phyloP scores from a whole-genome alignment of 495 filamentous ascomycete genomes.

The Penicillium goetzii region DNA sequence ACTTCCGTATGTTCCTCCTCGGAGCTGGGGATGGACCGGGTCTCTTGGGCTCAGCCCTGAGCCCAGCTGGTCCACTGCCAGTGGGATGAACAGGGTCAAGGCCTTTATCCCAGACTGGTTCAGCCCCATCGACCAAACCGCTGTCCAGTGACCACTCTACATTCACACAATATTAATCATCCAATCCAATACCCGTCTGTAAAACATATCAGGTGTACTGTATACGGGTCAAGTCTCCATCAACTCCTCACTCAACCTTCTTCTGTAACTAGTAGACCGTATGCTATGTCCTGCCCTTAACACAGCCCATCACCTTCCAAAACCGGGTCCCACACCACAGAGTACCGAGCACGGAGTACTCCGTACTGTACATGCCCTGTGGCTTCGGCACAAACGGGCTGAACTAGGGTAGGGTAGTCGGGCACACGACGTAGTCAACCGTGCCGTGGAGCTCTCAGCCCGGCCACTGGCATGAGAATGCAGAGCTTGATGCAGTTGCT shows the following conservation, averaged over 20 bases:
- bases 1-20: not conserved
- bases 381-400: slow-evolving; percentile 2
- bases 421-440: slow-evolving; percentile 1
- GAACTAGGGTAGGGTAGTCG: not conserved
- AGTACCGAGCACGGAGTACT: not conserved
- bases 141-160: not conserved
- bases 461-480: slow-evolving; percentile 7
- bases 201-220: not conserved
- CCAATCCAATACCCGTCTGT: not conserved
- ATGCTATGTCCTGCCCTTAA: not conserved
- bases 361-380: not conserved
- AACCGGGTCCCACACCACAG: not conserved
- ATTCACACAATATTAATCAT: not conserved
- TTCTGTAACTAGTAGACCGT: not conserved
- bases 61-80: not conserved
- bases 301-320: not conserved
- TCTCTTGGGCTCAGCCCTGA: not conserved
- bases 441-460: not conserved
- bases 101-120: not conserved
- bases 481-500: not conserved
- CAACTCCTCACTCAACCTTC: not conserved
- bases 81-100: slow-evolving; percentile 1
- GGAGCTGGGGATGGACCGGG: not conserved
- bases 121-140: not conserved
- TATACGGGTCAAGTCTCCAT: not conserved